Conservation (phyloP, 371 early-diverging fungal genomes). For the Batkoa obscura region DNA sequence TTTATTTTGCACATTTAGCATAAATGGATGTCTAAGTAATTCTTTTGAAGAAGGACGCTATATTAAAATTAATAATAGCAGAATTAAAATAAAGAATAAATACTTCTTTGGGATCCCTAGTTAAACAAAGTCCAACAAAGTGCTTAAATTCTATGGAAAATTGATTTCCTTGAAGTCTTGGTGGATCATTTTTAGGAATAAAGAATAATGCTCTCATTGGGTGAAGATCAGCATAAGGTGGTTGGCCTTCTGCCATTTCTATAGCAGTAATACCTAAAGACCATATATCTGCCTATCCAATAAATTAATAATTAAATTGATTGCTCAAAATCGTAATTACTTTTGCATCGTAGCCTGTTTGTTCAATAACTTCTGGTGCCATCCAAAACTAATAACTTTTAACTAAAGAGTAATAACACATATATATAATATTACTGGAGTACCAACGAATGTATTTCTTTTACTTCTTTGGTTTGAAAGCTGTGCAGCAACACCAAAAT, state of each 20-base stretch:
- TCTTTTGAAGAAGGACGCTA: constrained; percentile 6
- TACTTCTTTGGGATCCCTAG: constrained; percentile 62
- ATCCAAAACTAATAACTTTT: constrained; percentile 58
- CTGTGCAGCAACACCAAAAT: constrained; percentile 95
- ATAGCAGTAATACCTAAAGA: constrained; percentile 95
- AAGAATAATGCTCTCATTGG: constrained; percentile 84
- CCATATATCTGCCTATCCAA: constrained; percentile 86
- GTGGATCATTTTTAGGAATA: constrained; percentile 87
- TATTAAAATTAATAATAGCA: background rate
- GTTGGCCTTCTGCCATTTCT: constrained; percentile 83
- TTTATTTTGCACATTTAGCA: constrained; percentile 4
- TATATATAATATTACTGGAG: constrained; percentile 37
- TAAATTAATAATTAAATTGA: background rate
- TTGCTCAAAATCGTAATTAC: constrained; percentile 9
- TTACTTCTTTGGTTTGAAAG: constrained; percentile 43
- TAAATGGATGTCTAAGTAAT: constrained; percentile 4
- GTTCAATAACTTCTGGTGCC: constrained; percentile 96
- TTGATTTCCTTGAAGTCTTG: constrained; percentile 45
- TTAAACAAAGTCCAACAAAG: constrained; percentile 73
- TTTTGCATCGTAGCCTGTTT: constrained; percentile 87
- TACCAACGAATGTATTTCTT: constrained; percentile 96
- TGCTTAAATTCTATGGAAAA: constrained; percentile 79
- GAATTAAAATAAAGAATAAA: background rate
- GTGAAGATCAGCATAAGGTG: constrained; percentile 83
- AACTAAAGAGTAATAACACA: background rate